Base-by-base conservation (phyloP, 164 flowering plant species). In the Euptelea pleiosperma region DNA sequence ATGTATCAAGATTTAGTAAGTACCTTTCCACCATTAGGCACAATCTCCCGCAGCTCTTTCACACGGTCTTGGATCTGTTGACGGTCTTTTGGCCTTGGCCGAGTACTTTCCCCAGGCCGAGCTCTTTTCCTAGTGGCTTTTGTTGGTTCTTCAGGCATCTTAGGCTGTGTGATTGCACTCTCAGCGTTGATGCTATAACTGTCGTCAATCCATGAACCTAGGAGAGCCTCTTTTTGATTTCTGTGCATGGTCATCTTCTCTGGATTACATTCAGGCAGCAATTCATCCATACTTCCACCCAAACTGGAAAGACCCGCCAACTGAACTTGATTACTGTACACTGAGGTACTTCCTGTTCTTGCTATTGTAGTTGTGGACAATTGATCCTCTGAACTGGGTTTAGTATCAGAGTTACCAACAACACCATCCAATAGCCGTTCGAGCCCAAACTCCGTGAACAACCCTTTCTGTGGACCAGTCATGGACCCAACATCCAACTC, bases 41-140 rank as follows among this genome's bases (percentile, higher is more conserved):
- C 87, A 60, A 91, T 79, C 58, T 72, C 82, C 70, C 86, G 70
- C 74, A 91, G 61, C 77, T 91, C 98, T 61, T 73, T 70, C 47
- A 88, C 70, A 24, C 94, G 87, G 35, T 88, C 98, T 66, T 82
- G 86, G 61, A 91, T 91, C 73, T 65, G 74, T 65, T 88, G 96
- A 21, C 98, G 87, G 57, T 91, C 96, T 72, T 85, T 88, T 29
- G 96, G 96, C 76, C 92, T 83, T 26, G 96, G 96, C 11, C 88
- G 72, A 29, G 77, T 61, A 68, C 85, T 82, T 71, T 84, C 90
- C 50, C 96, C 92, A 24, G 98, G 85, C 69, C 80, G 80, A 45
- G 87, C 92, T 68, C 87, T 82, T 65, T 85, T 91, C 77, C 65
- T 86, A 37, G 65, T 60, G 40, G 53, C 43, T 72, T 82, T 90